Evolutionary conservation across 2,329 filamentous ascomycete species (phyloP).

Genomic region (Biscogniauxia mediterranea): DNA sequence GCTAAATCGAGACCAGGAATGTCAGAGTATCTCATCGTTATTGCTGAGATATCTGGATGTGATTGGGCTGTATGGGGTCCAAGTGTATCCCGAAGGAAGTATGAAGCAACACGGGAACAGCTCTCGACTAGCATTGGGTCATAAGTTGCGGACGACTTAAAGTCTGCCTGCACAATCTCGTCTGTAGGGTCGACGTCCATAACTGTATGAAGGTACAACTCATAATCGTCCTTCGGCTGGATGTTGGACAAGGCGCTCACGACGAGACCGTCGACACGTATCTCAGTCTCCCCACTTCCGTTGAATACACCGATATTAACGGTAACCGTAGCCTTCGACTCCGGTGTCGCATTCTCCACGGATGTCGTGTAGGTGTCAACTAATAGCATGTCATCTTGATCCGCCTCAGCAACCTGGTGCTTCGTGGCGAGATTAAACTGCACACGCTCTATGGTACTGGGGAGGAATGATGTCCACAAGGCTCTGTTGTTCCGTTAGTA

Average conservation of each 20-base stretch:
- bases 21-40: background rate
- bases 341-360: conserved; percentile 9
- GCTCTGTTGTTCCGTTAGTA: conserved; percentile 26
- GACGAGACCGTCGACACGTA: conserved; percentile 30
- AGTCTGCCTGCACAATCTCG: conserved; percentile 30
- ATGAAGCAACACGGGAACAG: conserved; percentile 36
- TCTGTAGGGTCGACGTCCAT: conserved; percentile 42
- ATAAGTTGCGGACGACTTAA: background rate
- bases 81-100: conserved; percentile 22
- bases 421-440: conserved; percentile 37
- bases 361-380: conserved; percentile 32
- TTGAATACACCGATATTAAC: conserved; percentile 32
- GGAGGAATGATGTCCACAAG: conserved; percentile 44
- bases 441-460: conserved; percentile 33
- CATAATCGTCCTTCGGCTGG: conserved; percentile 28
- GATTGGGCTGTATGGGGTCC: background rate
- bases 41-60: no score
- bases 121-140: conserved; percentile 33
- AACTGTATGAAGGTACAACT: conserved; percentile 32
- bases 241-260: conserved; percentile 29
- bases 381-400: conserved; percentile 27
- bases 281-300: conserved; percentile 21
- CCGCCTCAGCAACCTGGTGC: conserved; percentile 7
- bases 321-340: conserved; percentile 31
- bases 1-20: background rate